phyloP scores from a whole-genome alignment of 805 yeast species.

The Cephaloascus albidus region DNA sequence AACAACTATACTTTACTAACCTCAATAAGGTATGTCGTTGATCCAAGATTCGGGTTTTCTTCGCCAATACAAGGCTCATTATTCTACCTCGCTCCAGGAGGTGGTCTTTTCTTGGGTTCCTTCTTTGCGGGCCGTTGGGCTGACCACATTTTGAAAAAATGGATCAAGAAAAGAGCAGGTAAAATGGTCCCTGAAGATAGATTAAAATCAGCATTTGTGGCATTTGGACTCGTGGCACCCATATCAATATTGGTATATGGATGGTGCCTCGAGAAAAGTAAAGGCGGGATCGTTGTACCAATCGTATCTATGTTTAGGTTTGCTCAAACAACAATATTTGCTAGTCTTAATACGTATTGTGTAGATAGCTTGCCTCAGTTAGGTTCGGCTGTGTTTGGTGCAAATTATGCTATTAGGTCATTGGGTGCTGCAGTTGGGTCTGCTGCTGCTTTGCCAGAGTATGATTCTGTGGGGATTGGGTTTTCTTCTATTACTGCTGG shows the following conservation, averaged over 20 bases:
- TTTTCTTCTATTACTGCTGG: constrained; percentile 47
- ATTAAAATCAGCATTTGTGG: constrained; percentile 25
- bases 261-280: constrained; percentile 38
- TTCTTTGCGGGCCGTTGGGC: constrained; percentile 45
- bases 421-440: constrained; percentile 42
- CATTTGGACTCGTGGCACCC: constrained; percentile 36
- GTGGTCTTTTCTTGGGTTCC: constrained; percentile 41
- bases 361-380: constrained; percentile 48
- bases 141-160: constrained; percentile 34
- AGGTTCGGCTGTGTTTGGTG: constrained; percentile 46
- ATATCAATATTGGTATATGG: constrained; percentile 39
- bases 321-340: constrained; percentile 43
- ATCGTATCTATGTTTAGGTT: constrained; percentile 41
- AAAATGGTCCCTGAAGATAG: constrained; percentile 45
- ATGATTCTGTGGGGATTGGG: constrained; percentile 43
- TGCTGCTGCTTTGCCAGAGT: constrained; percentile 36
- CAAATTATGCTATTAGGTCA: constrained; percentile 42
- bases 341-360: constrained; percentile 47
- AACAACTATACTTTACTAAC: constrained; percentile 44
- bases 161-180: constrained; percentile 27
- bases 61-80: constrained; percentile 41
- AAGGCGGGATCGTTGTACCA: constrained; percentile 50
- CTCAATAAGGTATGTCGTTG: constrained; percentile 46
- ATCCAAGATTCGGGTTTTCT: constrained; percentile 41
- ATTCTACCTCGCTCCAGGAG: constrained; percentile 48